Base-by-base conservation (phyloP, 192 early-diverging fungal species). In the Globomyces pollinis-pini region DNA sequence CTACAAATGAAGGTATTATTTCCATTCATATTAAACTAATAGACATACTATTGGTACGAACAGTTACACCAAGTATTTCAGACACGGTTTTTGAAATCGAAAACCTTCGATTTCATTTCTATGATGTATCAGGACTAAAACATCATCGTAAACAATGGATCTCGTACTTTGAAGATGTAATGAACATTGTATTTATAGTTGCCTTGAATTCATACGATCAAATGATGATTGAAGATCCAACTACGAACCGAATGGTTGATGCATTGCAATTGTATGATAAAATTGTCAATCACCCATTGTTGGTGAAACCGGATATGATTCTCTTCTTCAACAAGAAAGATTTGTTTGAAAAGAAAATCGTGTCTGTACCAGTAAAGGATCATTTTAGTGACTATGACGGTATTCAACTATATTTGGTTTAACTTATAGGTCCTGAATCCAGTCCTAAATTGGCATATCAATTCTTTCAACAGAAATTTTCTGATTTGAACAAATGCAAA, bases 251-350 rank as follows among this genome's bases (percentile, higher is more conserved):
- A 38, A 77, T 78, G 74, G 33, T 38, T 13, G 76, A 78, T 43
- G 60, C 76, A 8, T 32, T 78, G 26, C 53, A 64, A 2, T 54
- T 78, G 20, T 78, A 73, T 52, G 57, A 71, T 23, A 28, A 15
- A 3, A 57, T 76, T 15, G 42, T 58, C 38, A 72, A 75, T 50
- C 35, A 74, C 38, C 54, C 59, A 58, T 47, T 70, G 36, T 50
- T 78, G 41, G 61, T 56, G 33, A 61, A 50, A 13, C 42, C 65
- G 43, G 26, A 31, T 30, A 62, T 78, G 33, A 72, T 78, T 4
- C 39, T 78, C 11, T 78, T 78, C 49, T 52, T 78, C 57, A 78
- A 78, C 66, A 78, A 78, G 58, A 54, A 64, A 32, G 76, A 78
- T 50, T 11, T 61, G 45, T 29, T 16, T 18, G 6, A 12, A 8